Evolutionary conservation across 2,329 filamentous ascomycete genomes (phyloP).

Genomic region (Anthostomella pinea): DNA sequence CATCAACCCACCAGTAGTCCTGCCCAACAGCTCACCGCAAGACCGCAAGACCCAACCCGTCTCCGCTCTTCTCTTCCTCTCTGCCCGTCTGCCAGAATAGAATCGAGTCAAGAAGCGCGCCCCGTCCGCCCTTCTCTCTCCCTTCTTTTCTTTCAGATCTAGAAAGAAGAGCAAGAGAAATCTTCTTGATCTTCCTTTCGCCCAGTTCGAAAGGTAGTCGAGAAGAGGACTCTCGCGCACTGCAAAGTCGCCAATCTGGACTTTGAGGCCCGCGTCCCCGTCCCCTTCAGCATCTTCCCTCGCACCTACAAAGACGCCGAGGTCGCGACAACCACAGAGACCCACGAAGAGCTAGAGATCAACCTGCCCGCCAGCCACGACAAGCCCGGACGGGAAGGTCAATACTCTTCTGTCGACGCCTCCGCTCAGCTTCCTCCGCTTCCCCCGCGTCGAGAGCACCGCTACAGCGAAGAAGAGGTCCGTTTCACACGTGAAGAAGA

Average conservation of each 20-base stretch:
- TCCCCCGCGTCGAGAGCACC: conserved; percentile 63
- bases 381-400: conserved; percentile 97
- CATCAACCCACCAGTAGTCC: conserved; percentile 16
- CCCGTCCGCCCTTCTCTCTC: conserved; percentile 36
- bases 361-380: conserved; percentile 61
- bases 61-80: conserved; percentile 35
- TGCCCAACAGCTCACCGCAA: conserved; percentile 26
- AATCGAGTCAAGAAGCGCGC: conserved; percentile 35
- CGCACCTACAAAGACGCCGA: conserved; percentile 82
- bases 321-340: conserved; percentile 52
- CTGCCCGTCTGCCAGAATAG: conserved; percentile 29
- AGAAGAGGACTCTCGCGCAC: conserved; percentile 44
- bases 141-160: conserved; percentile 41
- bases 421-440: conserved; percentile 62
- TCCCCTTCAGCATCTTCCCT: conserved; percentile 99
- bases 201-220: conserved; percentile 41
- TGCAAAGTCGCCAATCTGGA: conserved; percentile 92
- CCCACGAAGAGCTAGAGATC: conserved; percentile 87
- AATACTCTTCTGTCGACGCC: conserved; percentile 71
- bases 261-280: conserved; percentile 99
- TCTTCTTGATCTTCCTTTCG: conserved; percentile 66
- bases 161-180: conserved; percentile 63
- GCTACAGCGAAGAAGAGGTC: conserved; percentile 80
- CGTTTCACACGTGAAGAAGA: conserved; percentile 76
- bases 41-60: conserved; percentile 31